Percentiles rank a stretch among this genome's conserved stretches.
phyloP scores from a whole-genome alignment of 2,329 filamentous ascomycete genomes.

The Xylariaceae sp. region DNA sequence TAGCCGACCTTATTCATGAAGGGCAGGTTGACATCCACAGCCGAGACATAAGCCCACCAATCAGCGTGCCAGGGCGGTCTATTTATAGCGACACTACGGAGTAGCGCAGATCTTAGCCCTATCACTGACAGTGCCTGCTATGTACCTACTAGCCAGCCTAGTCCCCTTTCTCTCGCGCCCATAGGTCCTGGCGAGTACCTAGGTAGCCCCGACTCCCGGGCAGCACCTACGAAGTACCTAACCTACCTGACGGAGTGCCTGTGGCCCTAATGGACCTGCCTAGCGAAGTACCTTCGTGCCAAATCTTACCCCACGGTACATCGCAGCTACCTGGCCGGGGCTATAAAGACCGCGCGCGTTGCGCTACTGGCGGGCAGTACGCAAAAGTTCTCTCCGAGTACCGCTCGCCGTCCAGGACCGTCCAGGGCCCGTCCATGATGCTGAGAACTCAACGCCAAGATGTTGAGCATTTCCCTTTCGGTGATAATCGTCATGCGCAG shows the following conservation, averaged over 20 bases:
- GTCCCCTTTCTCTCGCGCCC: no score
- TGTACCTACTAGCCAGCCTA: no score
- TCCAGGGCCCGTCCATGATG: neutral
- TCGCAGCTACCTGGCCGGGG: slow-evolving; percentile 22
- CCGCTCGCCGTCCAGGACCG: slow-evolving; percentile 14
- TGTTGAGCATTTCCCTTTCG: slow-evolving; percentile 31
- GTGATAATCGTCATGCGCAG: slow-evolving; percentile 25
- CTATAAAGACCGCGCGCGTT: slow-evolving; percentile 13
- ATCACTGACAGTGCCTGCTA: neutral
- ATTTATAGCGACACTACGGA: slow-evolving; percentile 20
- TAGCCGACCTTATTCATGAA: neutral
- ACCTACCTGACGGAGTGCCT: no score
- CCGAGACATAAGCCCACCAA: neutral
- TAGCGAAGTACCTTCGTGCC: slow-evolving; percentile 6
- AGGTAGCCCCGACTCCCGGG: no score
- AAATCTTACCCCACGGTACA: slow-evolving; percentile 18
- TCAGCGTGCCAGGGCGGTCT: slow-evolving; percentile 5
- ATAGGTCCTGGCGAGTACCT: no score
- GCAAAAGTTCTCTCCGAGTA: slow-evolving; percentile 24
- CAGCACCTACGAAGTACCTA: no score
- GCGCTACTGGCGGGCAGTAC: slow-evolving; percentile 13
- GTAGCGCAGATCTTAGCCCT: neutral
- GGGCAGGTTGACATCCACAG: neutral
- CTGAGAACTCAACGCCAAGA: slow-evolving; percentile 25
- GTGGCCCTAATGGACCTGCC: neutral